Evolutionary conservation across 305 asterid genomes (phyloP).

Genomic region (Ajuga reptans): DNA sequence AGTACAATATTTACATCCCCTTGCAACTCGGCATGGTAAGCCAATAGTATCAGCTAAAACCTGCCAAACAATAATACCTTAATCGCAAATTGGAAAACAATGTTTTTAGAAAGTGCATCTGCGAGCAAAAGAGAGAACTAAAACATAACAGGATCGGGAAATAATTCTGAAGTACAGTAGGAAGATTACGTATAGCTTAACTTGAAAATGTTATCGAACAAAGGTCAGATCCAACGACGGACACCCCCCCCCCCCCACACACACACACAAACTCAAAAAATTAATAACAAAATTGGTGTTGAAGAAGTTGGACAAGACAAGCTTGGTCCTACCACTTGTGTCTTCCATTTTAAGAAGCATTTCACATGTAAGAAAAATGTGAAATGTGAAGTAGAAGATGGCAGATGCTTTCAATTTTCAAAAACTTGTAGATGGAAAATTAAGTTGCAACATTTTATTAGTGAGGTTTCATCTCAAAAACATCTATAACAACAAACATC

Average conservation of each 20-base stretch:
- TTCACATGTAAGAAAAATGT: background rate
- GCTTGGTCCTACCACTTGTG: background rate
- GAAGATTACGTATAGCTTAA: constrained; percentile 1
- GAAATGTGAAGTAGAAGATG: background rate
- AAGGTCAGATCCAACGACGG: background rate
- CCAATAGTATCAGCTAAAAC: constrained; percentile 85
- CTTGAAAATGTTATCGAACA: constrained; percentile 2
- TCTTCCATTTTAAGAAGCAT: background rate
- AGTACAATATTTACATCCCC: constrained; percentile 86
- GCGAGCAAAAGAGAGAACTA: background rate
- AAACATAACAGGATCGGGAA: background rate
- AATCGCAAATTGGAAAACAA: constrained; percentile 21
- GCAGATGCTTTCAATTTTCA: background rate
- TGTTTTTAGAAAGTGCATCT: too few relatives aligned
- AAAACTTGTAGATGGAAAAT: background rate
- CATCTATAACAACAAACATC: background rate
- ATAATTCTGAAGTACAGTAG: background rate
- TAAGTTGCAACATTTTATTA: background rate
- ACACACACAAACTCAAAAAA: too few relatives aligned
- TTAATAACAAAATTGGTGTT: too few relatives aligned
- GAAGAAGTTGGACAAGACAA: background rate
- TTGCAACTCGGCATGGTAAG: constrained; percentile 94
- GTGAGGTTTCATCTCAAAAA: background rate
- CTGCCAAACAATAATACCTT: constrained; percentile 39
- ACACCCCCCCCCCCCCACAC: too few relatives aligned